phyloP scores from a whole-genome alignment of 2,329 filamentous ascomycete genomes.

The Aspergillus alliaceus region DNA sequence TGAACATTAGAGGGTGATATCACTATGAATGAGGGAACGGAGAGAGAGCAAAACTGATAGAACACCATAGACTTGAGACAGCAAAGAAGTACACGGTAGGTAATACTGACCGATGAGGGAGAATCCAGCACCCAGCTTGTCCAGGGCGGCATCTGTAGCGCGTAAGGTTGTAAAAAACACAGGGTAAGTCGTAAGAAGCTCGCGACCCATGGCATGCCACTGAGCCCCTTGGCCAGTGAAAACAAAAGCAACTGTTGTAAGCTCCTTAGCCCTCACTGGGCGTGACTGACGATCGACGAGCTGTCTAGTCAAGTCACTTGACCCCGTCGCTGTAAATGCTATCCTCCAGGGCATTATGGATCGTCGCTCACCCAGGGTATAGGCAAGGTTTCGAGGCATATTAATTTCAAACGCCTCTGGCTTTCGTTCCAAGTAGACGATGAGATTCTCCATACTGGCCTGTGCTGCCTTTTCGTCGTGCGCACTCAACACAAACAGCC shows the following conservation, averaged over 20 bases:
- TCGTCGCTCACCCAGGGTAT: not conserved
- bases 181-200: slow-evolving; percentile 17
- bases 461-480: not conserved
- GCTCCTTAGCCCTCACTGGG: not conserved
- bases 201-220: slow-evolving; percentile 33
- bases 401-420: not conserved
- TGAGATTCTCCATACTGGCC: not conserved
- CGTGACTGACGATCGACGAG: slow-evolving; percentile 1
- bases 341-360: not conserved
- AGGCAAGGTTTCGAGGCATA: not conserved
- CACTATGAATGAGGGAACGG: too few species aligned
- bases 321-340: not conserved
- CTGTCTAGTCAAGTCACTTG: not conserved
- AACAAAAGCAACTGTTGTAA: slow-evolving; percentile 28
- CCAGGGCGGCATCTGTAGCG: not conserved
- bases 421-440: not conserved
- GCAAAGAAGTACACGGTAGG: not conserved
- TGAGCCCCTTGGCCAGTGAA: slow-evolving; percentile 43
- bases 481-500: not conserved
- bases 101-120: not conserved
- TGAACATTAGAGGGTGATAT: not conserved
- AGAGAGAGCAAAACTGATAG: too few species aligned
- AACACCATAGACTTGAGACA: too few species aligned
- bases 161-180: not conserved
- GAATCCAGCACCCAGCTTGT: not conserved